Conservation (phyloP, 1,139 yeast species). For the Saccharomyces pastorianus region DNA sequence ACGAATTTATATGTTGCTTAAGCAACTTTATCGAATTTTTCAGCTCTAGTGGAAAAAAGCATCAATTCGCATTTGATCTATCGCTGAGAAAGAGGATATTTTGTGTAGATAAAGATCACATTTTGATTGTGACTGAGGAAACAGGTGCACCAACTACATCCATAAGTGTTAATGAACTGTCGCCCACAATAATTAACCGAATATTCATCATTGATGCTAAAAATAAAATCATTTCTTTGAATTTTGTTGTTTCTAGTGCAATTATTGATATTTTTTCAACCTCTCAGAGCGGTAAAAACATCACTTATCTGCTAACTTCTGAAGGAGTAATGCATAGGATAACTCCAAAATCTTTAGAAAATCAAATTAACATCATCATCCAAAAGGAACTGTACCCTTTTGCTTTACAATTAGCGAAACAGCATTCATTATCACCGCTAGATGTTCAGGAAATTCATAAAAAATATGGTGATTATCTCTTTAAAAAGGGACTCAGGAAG, state of each 20-base stretch:
- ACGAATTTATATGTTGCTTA: conserved; percentile 29
- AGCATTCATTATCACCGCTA: conserved; percentile 32
- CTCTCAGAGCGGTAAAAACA: conserved; percentile 41
- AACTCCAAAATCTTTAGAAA: conserved; percentile 56
- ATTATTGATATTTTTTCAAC: conserved; percentile 44
- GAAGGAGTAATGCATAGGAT: conserved; percentile 71
- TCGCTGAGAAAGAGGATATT: conserved; percentile 46
- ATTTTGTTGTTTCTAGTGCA: conserved; percentile 56
- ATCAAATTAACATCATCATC: conserved; percentile 62
- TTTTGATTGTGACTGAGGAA: conserved; percentile 33
- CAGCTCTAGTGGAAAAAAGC: conserved; percentile 43
- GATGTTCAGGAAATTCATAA: conserved; percentile 44
- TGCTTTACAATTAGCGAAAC: conserved; percentile 64
- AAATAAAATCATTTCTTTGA: conserved; percentile 65
- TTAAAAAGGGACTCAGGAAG: conserved; percentile 53
- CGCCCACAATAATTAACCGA: conserved; percentile 26
- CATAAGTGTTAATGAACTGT: neutral
- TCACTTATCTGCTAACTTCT: conserved; percentile 50
- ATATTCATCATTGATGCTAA: conserved; percentile 58
- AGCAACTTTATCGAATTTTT: conserved; percentile 32
- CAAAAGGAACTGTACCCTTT: conserved; percentile 65
- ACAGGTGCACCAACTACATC: conserved; percentile 6
- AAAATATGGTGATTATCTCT: conserved; percentile 65
- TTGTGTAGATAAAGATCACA: conserved; percentile 36
- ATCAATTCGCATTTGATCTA: conserved; percentile 50